A percentile compares a stretch with the other conserved stretches of the same genome.
phyloP scores from a whole-genome alignment of 139 green algal species.

The Pseudopediastrum boryanum region DNA sequence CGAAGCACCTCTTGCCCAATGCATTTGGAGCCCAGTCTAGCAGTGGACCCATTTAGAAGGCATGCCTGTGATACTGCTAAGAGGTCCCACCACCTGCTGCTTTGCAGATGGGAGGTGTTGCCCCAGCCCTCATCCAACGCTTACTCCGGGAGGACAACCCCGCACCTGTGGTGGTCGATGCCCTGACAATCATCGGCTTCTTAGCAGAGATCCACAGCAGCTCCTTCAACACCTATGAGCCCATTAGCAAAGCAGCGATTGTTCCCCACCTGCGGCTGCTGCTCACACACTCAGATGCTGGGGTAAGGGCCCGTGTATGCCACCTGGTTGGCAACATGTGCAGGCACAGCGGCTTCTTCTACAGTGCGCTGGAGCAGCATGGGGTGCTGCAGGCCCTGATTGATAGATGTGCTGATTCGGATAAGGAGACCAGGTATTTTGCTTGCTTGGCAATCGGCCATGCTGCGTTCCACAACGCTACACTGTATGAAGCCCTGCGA shows the following conservation, averaged over 20 bases:
- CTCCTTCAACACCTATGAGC: slow-evolving; percentile 45
- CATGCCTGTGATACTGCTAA: no score
- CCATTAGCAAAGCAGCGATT: slow-evolving; percentile 38
- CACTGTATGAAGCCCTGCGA: slow-evolving; percentile 82
- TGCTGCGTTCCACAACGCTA: slow-evolving; percentile 88
- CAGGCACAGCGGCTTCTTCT: slow-evolving; percentile 87
- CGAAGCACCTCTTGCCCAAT: no score
- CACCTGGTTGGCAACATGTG: slow-evolving; percentile 97
- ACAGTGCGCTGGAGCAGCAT: slow-evolving; percentile 68
- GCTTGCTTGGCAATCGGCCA: slow-evolving; percentile 97
- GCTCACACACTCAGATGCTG: slow-evolving; percentile 12
- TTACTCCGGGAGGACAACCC: slow-evolving; percentile 53
- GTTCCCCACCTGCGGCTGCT: slow-evolving; percentile 4
- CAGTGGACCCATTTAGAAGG: no score
- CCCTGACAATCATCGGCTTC: slow-evolving; percentile 70
- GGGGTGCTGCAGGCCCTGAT: slow-evolving; percentile 82
- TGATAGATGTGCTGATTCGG: slow-evolving; percentile 79
- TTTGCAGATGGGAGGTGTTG: slow-evolving; percentile 58
- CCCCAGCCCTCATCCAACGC: slow-evolving; percentile 46
- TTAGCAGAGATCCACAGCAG: no score
- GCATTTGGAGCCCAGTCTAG: no score
- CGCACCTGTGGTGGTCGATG: slow-evolving; percentile 59
- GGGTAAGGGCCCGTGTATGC: slow-evolving; percentile 81
- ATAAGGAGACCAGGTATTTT: slow-evolving; percentile 89
- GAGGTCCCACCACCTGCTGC: background rate